Evolutionary conservation across 1,139 yeast species (phyloP).

Genomic region (Suhomyces coccinellae): DNA sequence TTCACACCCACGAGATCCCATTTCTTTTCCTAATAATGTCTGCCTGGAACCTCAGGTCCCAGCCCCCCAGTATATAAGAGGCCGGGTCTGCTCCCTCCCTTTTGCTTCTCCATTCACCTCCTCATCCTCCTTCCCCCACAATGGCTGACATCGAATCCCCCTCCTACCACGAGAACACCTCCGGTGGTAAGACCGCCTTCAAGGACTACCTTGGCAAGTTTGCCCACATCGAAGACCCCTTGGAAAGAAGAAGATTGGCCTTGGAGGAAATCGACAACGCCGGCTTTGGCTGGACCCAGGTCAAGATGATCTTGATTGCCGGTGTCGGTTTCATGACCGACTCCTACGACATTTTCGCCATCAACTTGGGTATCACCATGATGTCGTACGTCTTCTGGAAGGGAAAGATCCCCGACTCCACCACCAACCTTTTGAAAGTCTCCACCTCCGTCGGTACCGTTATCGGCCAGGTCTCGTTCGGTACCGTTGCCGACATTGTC

Average conservation of each 20-base stretch:
- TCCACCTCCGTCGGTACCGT: conserved; percentile 95
- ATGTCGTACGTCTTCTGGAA: conserved; percentile 77
- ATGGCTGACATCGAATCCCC: conserved; percentile 29
- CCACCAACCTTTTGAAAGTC: conserved; percentile 74
- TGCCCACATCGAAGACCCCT: conserved; percentile 81
- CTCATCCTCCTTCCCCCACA: not conserved
- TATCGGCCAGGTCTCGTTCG: conserved; percentile 86
- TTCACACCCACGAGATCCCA: conserved; percentile 12
- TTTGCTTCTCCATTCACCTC: not conserved
- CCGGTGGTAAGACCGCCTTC: conserved; percentile 88
- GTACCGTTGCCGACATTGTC: conserved; percentile 76
- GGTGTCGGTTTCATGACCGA: conserved; percentile 95
- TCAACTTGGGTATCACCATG: conserved; percentile 77
- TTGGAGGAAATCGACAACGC: conserved; percentile 86
- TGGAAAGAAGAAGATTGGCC: conserved; percentile 88
- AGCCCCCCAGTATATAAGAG: conserved; percentile 5
- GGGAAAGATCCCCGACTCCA: conserved; percentile 60
- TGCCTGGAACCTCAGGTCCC: not conserved
- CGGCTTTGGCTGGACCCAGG: conserved; percentile 83
- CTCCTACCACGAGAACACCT: conserved; percentile 21
- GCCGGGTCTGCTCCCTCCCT: not conserved
- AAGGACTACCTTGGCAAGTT: conserved; percentile 82
- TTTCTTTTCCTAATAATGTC: conserved; percentile 11
- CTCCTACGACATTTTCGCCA: conserved; percentile 89
- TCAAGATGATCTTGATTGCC: conserved; percentile 83